Percentiles rank a stretch among this genome's conserved stretches.
Conservation (phyloP, 257 asterid genomes). For the Voacanga thouarsii region DNA sequence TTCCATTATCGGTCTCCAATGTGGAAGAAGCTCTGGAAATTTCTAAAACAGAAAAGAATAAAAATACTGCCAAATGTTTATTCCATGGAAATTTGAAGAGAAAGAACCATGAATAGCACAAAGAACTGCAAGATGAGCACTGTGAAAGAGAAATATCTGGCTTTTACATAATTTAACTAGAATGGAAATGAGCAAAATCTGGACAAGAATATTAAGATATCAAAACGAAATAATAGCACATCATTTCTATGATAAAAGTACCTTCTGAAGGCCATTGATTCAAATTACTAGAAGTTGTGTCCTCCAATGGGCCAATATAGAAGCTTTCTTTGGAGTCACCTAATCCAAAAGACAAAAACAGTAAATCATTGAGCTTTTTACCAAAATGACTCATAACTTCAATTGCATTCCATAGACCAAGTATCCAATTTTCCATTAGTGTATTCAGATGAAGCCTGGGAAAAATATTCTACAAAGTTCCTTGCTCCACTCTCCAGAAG, state of each 20-base stretch:
- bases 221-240: not conserved
- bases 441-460: not conserved
- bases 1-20: conserved; percentile 55
- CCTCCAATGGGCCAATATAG: conserved; percentile 48
- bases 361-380: conserved; percentile 5
- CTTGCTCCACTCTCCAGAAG: not conserved
- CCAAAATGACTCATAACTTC: not conserved
- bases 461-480: not conserved
- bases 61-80: not conserved
- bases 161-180: not conserved
- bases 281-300: conserved; percentile 16
- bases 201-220: not conserved
- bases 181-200: not conserved
- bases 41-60: not conserved
- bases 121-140: not conserved
- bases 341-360: conserved; percentile 15
- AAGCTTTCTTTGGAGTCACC: conserved; percentile 64
- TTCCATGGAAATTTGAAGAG: not conserved
- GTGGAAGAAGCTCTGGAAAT: conserved; percentile 40
- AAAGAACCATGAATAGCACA: not conserved
- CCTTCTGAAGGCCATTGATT: conserved; percentile 70
- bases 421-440: not conserved
- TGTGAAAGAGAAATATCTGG: not conserved
- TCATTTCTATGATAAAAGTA: conserved; percentile 7
- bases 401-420: not conserved